phyloP scores from a whole-genome alignment of 495 filamentous ascomycete genomes.

The Aspergillus mulundensis region DNA sequence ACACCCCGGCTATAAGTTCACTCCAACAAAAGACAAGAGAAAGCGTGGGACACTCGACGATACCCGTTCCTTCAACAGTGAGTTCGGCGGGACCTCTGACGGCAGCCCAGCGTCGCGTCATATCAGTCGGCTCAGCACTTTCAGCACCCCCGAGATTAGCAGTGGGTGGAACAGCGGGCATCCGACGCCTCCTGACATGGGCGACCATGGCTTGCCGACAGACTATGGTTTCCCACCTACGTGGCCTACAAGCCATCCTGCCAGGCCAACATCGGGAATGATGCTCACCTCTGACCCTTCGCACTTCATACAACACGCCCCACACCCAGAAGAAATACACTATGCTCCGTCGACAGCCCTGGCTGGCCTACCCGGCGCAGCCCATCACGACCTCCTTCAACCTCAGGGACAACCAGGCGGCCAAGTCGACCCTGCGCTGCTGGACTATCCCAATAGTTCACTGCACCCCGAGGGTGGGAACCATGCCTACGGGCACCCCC shows the following conservation, averaged over 20 bases:
- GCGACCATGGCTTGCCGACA: constrained; percentile 22
- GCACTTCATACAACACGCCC: constrained; percentile 61
- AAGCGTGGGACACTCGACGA: constrained; percentile 41
- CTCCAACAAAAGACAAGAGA: constrained; percentile 69
- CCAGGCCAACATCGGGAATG: constrained; percentile 52
- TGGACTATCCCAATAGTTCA: constrained; percentile 26
- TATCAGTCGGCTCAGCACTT: constrained; percentile 19
- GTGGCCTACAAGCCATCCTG: constrained; percentile 53
- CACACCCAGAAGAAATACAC: constrained; percentile 33
- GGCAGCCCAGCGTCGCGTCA: constrained; percentile 23
- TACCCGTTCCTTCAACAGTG: constrained; percentile 9
- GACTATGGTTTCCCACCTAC: constrained; percentile 26
- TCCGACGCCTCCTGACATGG: constrained; percentile 32
- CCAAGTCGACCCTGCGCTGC: constrained; percentile 46
- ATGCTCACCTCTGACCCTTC: constrained; percentile 49
- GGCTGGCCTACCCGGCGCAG: constrained; percentile 50
- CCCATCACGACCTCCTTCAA: constrained; percentile 52
- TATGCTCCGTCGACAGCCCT: constrained; percentile 33
- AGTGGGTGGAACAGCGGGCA: constrained; percentile 27
- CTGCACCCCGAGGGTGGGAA: not conserved
- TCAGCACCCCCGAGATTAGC: constrained; percentile 28
- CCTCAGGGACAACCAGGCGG: constrained; percentile 22
- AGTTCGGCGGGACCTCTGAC: constrained; percentile 14
- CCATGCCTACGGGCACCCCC: constrained; percentile 13
- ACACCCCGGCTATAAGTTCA: constrained; percentile 93